Evolutionary conservation across 306 rosid genomes (phyloP).

Genomic region (Cucurbita ficifolia): DNA sequence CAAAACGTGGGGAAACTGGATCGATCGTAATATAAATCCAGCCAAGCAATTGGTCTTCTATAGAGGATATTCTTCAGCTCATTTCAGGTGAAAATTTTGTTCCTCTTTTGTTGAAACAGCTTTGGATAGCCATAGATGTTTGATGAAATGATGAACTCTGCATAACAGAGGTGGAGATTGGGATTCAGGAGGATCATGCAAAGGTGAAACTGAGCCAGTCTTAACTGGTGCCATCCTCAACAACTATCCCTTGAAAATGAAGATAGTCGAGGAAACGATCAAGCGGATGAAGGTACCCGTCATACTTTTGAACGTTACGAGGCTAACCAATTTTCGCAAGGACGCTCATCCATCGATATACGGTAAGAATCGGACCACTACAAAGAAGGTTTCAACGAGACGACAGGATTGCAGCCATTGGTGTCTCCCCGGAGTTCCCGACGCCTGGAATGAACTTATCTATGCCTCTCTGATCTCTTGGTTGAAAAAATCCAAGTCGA

Average conservation of each 20-base stretch:
- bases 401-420: constrained; percentile 89
- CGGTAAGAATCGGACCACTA: constrained; percentile 23
- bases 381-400: constrained; percentile 40
- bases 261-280: constrained; percentile 68
- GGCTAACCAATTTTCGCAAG: constrained; percentile 80
- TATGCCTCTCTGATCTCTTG: constrained; percentile 48
- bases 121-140: background rate
- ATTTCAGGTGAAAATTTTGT: constrained; percentile 52
- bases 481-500: constrained; percentile 16
- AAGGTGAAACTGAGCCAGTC: constrained; percentile 73
- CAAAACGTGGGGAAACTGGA: constrained; percentile 81
- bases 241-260: constrained; percentile 81
- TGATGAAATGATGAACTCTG: constrained; percentile 1
- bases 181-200: constrained; percentile 96
- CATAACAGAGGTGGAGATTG: constrained; percentile 83
- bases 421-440: constrained; percentile 98
- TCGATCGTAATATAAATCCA: constrained; percentile 58
- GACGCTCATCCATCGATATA: constrained; percentile 85
- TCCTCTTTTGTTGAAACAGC: background rate
- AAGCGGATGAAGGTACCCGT: constrained; percentile 60
- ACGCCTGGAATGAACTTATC: constrained; percentile 83
- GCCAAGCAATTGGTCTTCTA: constrained; percentile 59
- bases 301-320: constrained; percentile 64
- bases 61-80: constrained; percentile 89
- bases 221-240: constrained; percentile 51